These are phyloP conservation scores for Dovyalis caffra DNA, from an alignment of 345 rosid species.

Conservation along the genomic window DNA sequence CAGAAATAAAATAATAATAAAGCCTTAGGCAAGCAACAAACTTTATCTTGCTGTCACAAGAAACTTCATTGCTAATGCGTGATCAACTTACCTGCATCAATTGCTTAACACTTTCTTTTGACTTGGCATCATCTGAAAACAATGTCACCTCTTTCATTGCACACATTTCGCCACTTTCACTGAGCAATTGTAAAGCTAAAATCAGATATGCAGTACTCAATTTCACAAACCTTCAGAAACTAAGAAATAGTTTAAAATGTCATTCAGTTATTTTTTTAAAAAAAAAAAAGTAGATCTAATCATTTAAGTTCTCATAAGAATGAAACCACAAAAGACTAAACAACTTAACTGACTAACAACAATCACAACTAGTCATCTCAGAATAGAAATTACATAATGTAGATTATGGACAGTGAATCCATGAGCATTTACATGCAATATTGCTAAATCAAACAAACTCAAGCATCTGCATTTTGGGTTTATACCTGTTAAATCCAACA, in stretches of 20 bases:
- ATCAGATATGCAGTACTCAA: conserved; percentile 3
- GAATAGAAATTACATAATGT: not conserved
- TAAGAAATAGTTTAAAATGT: not conserved
- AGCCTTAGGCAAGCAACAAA: not conserved
- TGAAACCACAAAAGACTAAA: not conserved
- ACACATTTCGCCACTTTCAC: conserved; percentile 87
- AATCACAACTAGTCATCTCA: not conserved
- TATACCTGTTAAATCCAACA: conserved; percentile 70
- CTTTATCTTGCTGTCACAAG: not conserved
- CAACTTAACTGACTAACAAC: not conserved
- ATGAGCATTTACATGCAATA: not conserved
- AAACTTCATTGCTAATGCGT: not conserved
- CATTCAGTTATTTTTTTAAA: too few species aligned
- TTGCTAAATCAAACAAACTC: not conserved
- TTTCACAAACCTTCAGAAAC: not conserved
- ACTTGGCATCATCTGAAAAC: conserved; percentile 75
- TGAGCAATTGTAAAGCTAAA: conserved; percentile 16
- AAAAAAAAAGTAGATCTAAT: conserved; percentile 2
- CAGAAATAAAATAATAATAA: not conserved
- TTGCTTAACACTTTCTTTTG: conserved; percentile 75
- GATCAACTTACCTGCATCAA: conserved; percentile 50
- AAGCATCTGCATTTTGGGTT: not conserved
- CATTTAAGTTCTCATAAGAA: not conserved
- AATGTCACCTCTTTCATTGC: conserved; percentile 89
- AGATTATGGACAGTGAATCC: not conserved